A percentile compares a stretch with the other conserved stretches of the same genome.
Conservation (phyloP, 2,329 filamentous ascomycete genomes). For the Tolypocladium tropicale region DNA sequence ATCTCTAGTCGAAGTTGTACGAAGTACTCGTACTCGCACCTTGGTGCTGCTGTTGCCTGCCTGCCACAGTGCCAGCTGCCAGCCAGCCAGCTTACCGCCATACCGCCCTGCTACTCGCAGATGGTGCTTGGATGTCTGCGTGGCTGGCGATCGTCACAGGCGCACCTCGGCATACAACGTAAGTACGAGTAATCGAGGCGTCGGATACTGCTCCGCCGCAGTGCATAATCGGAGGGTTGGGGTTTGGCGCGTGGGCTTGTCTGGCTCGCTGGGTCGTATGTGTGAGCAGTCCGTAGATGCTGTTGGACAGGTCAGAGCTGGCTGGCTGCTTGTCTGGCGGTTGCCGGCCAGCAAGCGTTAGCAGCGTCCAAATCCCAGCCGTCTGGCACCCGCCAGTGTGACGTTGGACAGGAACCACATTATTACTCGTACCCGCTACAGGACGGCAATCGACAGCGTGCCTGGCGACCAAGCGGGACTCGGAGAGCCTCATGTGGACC, state of each 20-base stretch:
- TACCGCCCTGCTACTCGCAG: too few species aligned
- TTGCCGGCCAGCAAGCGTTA: background rate
- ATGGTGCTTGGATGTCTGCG: background rate
- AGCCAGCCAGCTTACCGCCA: background rate
- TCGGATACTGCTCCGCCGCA: conserved; percentile 1
- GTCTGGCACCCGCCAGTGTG: conserved; percentile 2
- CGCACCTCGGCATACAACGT: background rate
- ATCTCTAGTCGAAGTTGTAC: too few species aligned
- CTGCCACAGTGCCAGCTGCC: background rate
- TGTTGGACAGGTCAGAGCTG: background rate
- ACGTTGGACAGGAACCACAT: conserved; percentile 6
- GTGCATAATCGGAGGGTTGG: conserved; percentile 7
- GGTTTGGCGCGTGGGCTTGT: background rate
- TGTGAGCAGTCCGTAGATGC: too few species aligned
- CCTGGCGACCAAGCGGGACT: conserved; percentile 7
- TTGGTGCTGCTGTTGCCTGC: background rate
- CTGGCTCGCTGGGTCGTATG: background rate
- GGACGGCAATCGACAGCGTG: conserved; percentile 6
- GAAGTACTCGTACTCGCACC: too few species aligned
- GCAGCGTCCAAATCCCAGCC: background rate
- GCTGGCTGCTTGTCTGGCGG: background rate
- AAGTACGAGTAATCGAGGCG: too few species aligned
- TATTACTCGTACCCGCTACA: conserved; percentile 5
- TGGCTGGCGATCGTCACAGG: conserved; percentile 1
- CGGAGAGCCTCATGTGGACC: conserved; percentile 12